Conservation (phyloP, 2,329 filamentous ascomycete genomes). For the Curvularia hawaiiensis region DNA sequence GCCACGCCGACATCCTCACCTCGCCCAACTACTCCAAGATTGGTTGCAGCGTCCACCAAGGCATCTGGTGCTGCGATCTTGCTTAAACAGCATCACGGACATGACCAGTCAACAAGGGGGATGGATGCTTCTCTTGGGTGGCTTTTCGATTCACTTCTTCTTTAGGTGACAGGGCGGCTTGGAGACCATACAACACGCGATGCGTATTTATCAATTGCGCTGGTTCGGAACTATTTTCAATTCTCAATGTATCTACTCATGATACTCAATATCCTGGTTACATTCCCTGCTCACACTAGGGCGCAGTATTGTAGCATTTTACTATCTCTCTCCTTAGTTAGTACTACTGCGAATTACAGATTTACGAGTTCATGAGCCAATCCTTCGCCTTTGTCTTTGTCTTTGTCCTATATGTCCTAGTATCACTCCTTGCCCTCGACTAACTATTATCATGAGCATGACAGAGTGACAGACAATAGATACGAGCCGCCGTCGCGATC, state of each 20-base stretch:
- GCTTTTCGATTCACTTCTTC: conserved; percentile 10
- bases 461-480: background rate
- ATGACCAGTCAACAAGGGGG: conserved; percentile 1
- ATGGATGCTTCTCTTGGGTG: background rate
- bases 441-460: background rate
- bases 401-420: background rate
- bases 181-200: conserved; percentile 13
- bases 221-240: conserved; percentile 16
- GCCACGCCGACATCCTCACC: conserved; percentile 42
- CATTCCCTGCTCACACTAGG: conserved; percentile 12
- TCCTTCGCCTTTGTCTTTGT: conserved; percentile 3
- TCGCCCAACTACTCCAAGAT: conserved; percentile 36
- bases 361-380: conserved; percentile 17
- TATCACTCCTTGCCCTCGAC: background rate
- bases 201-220: conserved; percentile 15
- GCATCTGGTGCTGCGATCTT: conserved; percentile 43
- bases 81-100: conserved; percentile 23
- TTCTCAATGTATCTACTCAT: conserved; percentile 24
- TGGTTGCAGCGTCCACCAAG: conserved; percentile 29
- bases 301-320: conserved; percentile 9
- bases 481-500: too few species aligned
- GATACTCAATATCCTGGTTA: conserved; percentile 19
- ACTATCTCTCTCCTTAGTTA: background rate
- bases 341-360: conserved; percentile 15
- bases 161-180: conserved; percentile 21